Evolutionary conservation across 75 land plant species (phyloP).

Genomic region (Gnetum montanum): DNA sequence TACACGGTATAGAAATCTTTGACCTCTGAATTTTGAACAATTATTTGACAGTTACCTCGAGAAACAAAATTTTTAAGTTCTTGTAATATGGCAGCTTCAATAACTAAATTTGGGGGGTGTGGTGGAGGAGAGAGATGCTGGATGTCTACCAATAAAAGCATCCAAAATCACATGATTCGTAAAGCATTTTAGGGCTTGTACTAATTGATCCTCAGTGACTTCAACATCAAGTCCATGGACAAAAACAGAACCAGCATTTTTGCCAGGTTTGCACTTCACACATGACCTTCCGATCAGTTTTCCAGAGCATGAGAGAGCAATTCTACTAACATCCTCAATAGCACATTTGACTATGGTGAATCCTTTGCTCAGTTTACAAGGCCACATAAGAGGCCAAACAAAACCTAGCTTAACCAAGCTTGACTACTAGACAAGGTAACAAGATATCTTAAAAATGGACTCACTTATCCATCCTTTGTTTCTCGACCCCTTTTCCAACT

Average conservation of each 20-base stretch:
- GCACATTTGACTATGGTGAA: conserved; percentile 41
- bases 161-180: no score
- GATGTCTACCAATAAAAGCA: no score
- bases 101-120: conserved; percentile 15
- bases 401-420: no score
- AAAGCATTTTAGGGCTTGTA: no score
- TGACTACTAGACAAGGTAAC: no score
- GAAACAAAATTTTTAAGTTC: conserved; percentile 39
- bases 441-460: no score
- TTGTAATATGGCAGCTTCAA: conserved; percentile 39
- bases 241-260: conserved; percentile 20
- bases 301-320: conserved; percentile 20
- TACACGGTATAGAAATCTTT: conserved; percentile 34
- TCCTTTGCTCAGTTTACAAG: conserved; percentile 51
- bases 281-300: conserved; percentile 29
- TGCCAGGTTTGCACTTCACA: no score
- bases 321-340: conserved; percentile 15
- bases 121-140: conserved; percentile 30
- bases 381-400: no score
- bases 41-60: conserved; percentile 48
- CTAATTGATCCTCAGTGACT: no score
- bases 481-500: no score
- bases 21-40: no score
- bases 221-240: conserved; percentile 33
- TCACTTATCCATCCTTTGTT: no score